Percentiles rank a stretch among this genome's conserved stretches.
Evolutionary conservation across 2,329 filamentous ascomycete genomes (phyloP).

Genomic region (Volutella citrinella): DNA sequence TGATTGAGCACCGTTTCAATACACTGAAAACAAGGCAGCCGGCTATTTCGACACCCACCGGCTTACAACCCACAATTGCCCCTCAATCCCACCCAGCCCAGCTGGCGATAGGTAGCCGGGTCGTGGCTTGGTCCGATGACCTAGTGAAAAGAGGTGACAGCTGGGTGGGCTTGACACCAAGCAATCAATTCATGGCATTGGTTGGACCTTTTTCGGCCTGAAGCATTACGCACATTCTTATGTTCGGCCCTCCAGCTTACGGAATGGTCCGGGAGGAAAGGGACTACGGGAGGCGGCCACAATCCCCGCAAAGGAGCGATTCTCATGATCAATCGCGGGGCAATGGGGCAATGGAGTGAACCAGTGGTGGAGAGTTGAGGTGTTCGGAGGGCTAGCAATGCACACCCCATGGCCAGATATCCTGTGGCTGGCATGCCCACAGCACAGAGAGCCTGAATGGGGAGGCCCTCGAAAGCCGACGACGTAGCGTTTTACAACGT

Average conservation of each 20-base stretch:
- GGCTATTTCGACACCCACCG: constrained; percentile 19
- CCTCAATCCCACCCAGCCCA: too few relatives aligned
- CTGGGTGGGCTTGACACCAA: constrained; percentile 17
- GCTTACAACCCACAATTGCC: too few relatives aligned
- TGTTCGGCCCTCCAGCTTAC: too few relatives aligned
- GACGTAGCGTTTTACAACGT: constrained; percentile 25
- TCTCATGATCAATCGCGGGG: constrained; percentile 23
- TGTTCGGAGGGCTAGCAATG: constrained; percentile 16
- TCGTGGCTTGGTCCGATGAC: too few relatives aligned
- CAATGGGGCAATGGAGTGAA: constrained; percentile 23
- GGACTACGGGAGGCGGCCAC: too few relatives aligned
- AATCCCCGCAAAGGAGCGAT: too few relatives aligned
- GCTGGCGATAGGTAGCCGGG: too few relatives aligned
- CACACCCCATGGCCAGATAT: constrained; percentile 11
- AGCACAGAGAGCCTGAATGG: too few relatives aligned
- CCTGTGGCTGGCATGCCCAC: constrained; percentile 14
- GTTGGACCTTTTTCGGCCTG: too few relatives aligned
- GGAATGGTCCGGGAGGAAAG: too few relatives aligned
- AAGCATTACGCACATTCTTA: too few relatives aligned
- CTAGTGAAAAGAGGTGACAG: constrained; percentile 10
- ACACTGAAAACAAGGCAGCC: constrained; percentile 23
- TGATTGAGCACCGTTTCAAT: constrained; percentile 23
- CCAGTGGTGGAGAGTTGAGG: constrained; percentile 15
- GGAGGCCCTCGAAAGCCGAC: constrained; percentile 23
- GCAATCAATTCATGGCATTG: too few relatives aligned